Percentiles rank a stretch among this genome's conserved stretches.
These are phyloP conservation scores for Fragilariopsis cylindrus DNA, from an alignment of 108 stramenopile genomes.

Conservation along the genomic window DNA sequence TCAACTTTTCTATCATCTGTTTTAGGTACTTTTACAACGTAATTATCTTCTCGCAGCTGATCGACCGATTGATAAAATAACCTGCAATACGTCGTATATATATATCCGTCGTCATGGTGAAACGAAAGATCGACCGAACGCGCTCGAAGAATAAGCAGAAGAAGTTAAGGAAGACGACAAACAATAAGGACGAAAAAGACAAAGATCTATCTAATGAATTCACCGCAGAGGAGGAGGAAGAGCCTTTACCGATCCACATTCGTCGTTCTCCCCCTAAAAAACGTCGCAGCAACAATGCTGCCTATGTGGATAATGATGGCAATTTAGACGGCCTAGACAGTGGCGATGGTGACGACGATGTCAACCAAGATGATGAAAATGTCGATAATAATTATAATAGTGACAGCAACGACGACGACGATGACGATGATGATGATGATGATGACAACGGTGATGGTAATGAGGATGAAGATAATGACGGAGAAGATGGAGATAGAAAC, in stretches of 20 bases:
- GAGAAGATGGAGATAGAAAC: conserved; percentile 14
- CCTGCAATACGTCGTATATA: no score
- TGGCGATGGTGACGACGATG: conserved; percentile 1
- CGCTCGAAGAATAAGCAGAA: neutral
- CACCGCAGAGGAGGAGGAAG: neutral
- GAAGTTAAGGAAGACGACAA: neutral
- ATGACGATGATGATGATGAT: neutral
- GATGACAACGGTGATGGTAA: neutral
- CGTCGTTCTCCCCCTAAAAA: neutral
- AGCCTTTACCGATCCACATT: neutral
- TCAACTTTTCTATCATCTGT: no score
- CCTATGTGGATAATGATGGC: neutral
- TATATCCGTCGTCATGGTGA: neutral
- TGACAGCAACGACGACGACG: neutral
- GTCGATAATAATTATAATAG: neutral
- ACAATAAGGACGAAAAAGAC: neutral
- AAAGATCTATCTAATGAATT: neutral
- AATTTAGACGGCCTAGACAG: neutral
- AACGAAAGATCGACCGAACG: neutral
- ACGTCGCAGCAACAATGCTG: neutral
- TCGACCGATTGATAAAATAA: no score
- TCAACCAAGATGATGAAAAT: neutral
- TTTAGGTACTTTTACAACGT: no score
- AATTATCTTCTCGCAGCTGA: no score
- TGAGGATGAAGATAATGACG: neutral